A percentile compares a stretch with the other conserved stretches of the same genome.
phyloP scores from a whole-genome alignment of 306 rosid species.

The Prunus padus region DNA sequence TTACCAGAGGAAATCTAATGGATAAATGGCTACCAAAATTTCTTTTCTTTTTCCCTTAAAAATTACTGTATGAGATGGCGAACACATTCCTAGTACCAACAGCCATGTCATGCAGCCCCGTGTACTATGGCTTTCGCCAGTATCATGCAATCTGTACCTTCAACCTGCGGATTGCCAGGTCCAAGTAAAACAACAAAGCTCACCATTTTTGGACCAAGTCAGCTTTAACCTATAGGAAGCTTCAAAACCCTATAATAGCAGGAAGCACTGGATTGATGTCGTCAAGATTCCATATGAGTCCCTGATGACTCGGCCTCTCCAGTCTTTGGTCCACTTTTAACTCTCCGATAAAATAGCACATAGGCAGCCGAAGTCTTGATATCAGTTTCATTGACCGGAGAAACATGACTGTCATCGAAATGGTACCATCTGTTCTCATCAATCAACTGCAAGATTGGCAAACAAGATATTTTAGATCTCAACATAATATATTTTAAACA shows the following conservation, averaged over 20 bases:
- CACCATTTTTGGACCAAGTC: constrained; percentile 7
- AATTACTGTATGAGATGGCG: not conserved
- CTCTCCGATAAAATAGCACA: constrained; percentile 87
- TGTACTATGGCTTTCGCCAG: not conserved
- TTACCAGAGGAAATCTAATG: not conserved
- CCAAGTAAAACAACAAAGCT: not conserved
- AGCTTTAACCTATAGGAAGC: constrained; percentile 25
- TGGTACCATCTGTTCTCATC: constrained; percentile 94
- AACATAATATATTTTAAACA: not conserved
- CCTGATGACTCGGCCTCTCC: constrained; percentile 45
- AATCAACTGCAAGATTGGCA: constrained; percentile 61
- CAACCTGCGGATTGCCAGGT: not conserved
- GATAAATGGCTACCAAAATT: constrained; percentile 14
- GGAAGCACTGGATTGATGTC: constrained; percentile 10
- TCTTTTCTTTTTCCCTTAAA: not conserved
- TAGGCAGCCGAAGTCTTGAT: constrained; percentile 89
- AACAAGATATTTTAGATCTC: constrained; percentile 2
- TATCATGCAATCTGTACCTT: not conserved
- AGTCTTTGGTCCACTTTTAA: constrained; percentile 29
- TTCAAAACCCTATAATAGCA: constrained; percentile 22
- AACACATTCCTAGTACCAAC: not conserved
- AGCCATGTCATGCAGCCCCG: not conserved
- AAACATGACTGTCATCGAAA: constrained; percentile 88
- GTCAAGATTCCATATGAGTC: constrained; percentile 38
- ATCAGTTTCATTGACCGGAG: constrained; percentile 65